phyloP scores from a whole-genome alignment of 1,284 basidiomycete species.

The Cryptococcus sp. region DNA sequence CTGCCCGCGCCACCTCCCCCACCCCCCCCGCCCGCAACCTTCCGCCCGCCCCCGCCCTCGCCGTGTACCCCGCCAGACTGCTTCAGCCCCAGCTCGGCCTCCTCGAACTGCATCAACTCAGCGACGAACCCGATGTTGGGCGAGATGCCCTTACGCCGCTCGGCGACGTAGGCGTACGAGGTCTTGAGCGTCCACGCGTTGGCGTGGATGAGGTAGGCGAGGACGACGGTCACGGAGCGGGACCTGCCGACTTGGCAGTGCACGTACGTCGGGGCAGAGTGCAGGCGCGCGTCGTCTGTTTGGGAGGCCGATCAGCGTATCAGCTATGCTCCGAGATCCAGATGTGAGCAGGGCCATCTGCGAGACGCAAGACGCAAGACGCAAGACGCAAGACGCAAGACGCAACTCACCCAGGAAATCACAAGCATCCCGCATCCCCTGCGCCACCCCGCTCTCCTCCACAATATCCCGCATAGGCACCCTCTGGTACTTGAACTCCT shows the following conservation, averaged over 20 bases:
- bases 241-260: conserved; percentile 97
- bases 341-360: not conserved
- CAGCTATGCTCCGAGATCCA: not conserved
- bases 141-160: conserved; percentile 85
- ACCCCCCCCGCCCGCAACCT: conserved; percentile 7
- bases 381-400: too few relatives aligned
- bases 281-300: conserved; percentile 84
- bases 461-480: conserved; percentile 93
- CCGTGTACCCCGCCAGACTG: conserved; percentile 63
- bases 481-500: conserved; percentile 72
- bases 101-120: conserved; percentile 94
- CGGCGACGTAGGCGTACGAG: conserved; percentile 85
- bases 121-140: conserved; percentile 98
- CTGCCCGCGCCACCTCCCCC: not conserved
- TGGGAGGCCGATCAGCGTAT: not conserved
- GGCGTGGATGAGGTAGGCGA: conserved; percentile 94
- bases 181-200: conserved; percentile 91
- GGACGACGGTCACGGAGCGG: conserved; percentile 91
- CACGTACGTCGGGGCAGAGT: conserved; percentile 84
- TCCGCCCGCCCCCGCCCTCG: conserved; percentile 12
- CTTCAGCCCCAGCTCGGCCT: conserved; percentile 78
- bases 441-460: conserved; percentile 85
- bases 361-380: too few relatives aligned
- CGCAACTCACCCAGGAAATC: conserved; percentile 69
- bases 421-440: conserved; percentile 78